phyloP scores from a whole-genome alignment of 1,284 basidiomycete species.

The Melanopsichium pennsylvanicum region DNA sequence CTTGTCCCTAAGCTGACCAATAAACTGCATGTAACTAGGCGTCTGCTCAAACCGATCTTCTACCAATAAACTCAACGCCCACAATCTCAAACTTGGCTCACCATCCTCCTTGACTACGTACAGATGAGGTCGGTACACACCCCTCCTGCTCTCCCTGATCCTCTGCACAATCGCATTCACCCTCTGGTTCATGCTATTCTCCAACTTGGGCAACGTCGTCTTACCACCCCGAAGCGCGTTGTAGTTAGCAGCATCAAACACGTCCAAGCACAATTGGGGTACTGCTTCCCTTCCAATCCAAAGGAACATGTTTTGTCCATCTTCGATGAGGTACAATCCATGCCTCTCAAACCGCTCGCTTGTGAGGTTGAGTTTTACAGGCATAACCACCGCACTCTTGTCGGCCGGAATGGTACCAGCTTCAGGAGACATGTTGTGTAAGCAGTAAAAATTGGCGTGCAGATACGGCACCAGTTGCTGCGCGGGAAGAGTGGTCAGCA shows the following conservation, averaged over 20 bases:
- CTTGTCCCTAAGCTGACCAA: slow-evolving; percentile 67
- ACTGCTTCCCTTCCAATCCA: slow-evolving; percentile 98
- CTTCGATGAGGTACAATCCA: slow-evolving; percentile 95
- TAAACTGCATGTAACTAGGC: slow-evolving; percentile 94
- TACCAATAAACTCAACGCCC: slow-evolving; percentile 92
- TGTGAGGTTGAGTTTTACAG: slow-evolving; percentile 85
- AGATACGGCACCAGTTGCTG: slow-evolving; percentile 92
- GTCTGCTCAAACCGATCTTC: slow-evolving; percentile 94
- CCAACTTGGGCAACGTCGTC: slow-evolving; percentile 85
- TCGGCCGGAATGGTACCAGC: slow-evolving; percentile 68
- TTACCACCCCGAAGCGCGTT: slow-evolving; percentile 90
- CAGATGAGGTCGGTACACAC: slow-evolving; percentile 91
- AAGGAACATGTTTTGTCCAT: slow-evolving; percentile 96
- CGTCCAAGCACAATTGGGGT: slow-evolving; percentile 89
- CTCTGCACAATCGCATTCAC: slow-evolving; percentile 92
- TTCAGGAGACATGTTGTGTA: slow-evolving; percentile 95
- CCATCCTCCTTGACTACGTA: slow-evolving; percentile 99
- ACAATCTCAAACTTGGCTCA: slow-evolving; percentile 84
- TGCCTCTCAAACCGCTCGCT: slow-evolving; percentile 93
- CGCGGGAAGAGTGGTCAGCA: slow-evolving; percentile 88
- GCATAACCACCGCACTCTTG: slow-evolving; percentile 73
- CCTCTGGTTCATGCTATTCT: slow-evolving; percentile 91
- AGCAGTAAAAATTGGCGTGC: slow-evolving; percentile 90
- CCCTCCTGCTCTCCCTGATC: slow-evolving; percentile 82
- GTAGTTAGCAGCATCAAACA: slow-evolving; percentile 89